A percentile compares a stretch with the other conserved stretches of the same genome.
phyloP scores from a whole-genome alignment of 306 rosid species.

The Urtica urens region DNA sequence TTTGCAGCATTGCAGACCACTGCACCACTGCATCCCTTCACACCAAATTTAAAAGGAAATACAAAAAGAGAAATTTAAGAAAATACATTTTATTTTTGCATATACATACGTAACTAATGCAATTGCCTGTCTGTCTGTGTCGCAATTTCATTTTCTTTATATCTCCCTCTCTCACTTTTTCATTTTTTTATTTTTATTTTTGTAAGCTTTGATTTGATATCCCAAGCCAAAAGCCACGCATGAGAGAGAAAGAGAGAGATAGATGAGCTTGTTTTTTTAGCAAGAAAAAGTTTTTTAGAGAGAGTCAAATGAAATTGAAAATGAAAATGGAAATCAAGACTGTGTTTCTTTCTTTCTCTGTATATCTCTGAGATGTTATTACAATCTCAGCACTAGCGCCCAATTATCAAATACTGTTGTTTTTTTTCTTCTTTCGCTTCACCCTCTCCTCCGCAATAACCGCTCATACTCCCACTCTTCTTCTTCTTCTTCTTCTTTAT shows the following conservation, averaged over 20 bases:
- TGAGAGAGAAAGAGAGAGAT: not conserved
- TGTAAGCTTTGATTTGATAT: constrained; percentile 8
- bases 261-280: constrained; percentile 39
- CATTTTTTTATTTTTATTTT: not conserved
- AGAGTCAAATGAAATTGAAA: not conserved
- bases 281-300: constrained; percentile 51
- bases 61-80: constrained; percentile 19
- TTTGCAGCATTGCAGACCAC: constrained; percentile 60
- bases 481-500: not conserved
- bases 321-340: constrained; percentile 49
- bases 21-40: constrained; percentile 29
- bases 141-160: not conserved
- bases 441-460: constrained; percentile 13
- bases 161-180: not conserved
- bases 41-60: constrained; percentile 22
- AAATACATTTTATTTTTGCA: too few species aligned
- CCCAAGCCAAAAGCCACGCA: not conserved
- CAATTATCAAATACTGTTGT: constrained; percentile 2
- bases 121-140: too few species aligned
- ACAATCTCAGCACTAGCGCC: not conserved
- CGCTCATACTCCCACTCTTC: constrained; percentile 3
- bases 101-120: too few species aligned
- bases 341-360: constrained; percentile 21
- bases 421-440: not conserved
- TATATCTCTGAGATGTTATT: not conserved